Conservation (phyloP, 2,329 filamentous ascomycete species). For the Penicillium janthinellum region DNA sequence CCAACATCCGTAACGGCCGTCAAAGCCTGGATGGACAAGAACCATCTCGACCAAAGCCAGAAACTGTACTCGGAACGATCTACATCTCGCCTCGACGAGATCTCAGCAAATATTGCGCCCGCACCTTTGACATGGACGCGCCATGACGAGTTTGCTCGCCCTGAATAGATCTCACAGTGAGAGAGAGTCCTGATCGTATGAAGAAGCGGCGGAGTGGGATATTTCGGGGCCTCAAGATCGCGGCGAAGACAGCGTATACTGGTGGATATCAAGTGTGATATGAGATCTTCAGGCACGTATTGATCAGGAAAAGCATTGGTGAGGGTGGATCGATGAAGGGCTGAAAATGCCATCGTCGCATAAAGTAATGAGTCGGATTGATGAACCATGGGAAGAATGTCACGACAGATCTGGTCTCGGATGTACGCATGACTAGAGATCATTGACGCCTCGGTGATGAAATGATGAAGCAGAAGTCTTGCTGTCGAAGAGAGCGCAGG, state of each 20-base stretch:
- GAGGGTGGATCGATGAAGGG: slow-evolving; percentile 23
- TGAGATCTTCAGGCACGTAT: slow-evolving; percentile 8
- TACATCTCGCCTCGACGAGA: slow-evolving; percentile 9
- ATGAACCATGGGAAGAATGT: slow-evolving; percentile 26
- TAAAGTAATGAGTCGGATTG: slow-evolving; percentile 27
- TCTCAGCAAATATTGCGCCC: slow-evolving; percentile 19
- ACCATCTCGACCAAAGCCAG: slow-evolving; percentile 23
- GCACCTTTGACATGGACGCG: slow-evolving; percentile 29
- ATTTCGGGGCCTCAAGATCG: slow-evolving; percentile 6
- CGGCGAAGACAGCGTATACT: slow-evolving; percentile 6
- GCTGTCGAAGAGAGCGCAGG: slow-evolving; percentile 13
- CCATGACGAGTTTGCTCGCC: slow-evolving; percentile 25
- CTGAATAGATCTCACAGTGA: slow-evolving; percentile 30
- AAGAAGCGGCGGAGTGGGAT: slow-evolving; percentile 19
- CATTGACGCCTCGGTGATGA: slow-evolving; percentile 25
- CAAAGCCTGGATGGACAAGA: slow-evolving; percentile 27
- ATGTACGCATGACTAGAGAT: slow-evolving; percentile 25
- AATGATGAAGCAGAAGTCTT: slow-evolving; percentile 25
- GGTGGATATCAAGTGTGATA: slow-evolving; percentile 4
- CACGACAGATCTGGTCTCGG: slow-evolving; percentile 23
- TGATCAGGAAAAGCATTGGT: slow-evolving; percentile 6
- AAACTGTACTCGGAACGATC: slow-evolving; percentile 5
- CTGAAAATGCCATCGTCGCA: slow-evolving; percentile 29
- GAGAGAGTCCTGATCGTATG: slow-evolving; percentile 28
- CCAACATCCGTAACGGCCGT: slow-evolving; percentile 21